Evolutionary conservation across 352 stramenopile genomes (phyloP), one percentile per base, ranked within the genome.

Genomic region (Thraustotheca clavata): DNA sequence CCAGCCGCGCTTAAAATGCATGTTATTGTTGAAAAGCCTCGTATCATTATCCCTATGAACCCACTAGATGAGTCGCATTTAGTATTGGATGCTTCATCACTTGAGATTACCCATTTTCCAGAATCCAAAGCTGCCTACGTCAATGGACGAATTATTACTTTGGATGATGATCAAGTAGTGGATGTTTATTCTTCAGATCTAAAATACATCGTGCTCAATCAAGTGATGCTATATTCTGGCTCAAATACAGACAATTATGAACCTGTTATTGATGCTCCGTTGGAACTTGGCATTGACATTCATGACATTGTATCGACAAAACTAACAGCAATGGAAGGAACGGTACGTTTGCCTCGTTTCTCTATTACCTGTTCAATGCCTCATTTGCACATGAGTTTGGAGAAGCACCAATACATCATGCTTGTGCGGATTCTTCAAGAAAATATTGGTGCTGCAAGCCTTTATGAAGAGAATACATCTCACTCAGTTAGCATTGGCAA

Each of bases 371-470:
- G 71, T 24, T 27, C 54, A 7, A 75, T 79, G 69, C 39, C 47
- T n/a, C 60, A 69, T 4, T 29, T 80, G 32, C 36, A 67, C 33
- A 35, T 69, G 29, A 7, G 60, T 4, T 41, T 69, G 20, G 32
- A 39, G 3, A 46, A 50, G 18, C 50, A 38, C 41, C 57, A 87
- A 27, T 93, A 93, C 59, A 48, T 90, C 34, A 76, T 77, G 26
- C 72, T 87, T n/a, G 70, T 93, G 4, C 76, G 70, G 3, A 46
- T 93, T 0, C 55, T 91, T 22, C 49, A 76, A 32, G 73, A 90
- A 20, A 93, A 93, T 67, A 88, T 93, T 60, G 77, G 80, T 12
- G 84, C 79, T 1, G 80, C 89, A 6, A 69, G 81, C 32, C 20
- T 62, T 5, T 41, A 39, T 38, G 40, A 34, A 26, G n/a, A 48